Evolutionary conservation across 1,139 yeast species (phyloP), one percentile per base, ranked within the genome.

Genomic region (Blastobotrys apis): DNA sequence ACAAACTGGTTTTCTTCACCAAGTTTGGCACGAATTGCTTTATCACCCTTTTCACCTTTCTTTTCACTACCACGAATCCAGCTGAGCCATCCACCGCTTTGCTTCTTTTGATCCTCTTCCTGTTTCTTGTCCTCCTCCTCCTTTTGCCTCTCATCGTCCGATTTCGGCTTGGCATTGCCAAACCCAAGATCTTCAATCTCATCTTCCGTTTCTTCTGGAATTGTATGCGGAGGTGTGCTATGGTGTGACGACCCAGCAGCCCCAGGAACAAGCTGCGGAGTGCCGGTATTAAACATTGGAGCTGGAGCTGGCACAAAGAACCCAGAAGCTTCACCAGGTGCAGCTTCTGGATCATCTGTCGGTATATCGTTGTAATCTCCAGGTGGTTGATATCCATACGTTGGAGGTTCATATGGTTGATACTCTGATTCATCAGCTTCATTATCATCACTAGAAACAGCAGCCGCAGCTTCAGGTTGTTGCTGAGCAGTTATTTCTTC

Each of bases 21-120:
- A 51, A 92, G 68, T 57, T 92, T 88, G 27, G 97, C 97, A 54
- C 78, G 77, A 48, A 80, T 74, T 1, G 94, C 85, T 59, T 84
- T 85, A 47, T 78, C 81, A 40, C 80, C 81, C 43, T 78, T 77
- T 37, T 62, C 57, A 34, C 53, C 62, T 43, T 65, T 68, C 77
- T 19, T 19, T 71, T 82, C 82, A 79, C 10, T 80, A 62, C 35
- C 58, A 62, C 49, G 57, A 54, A 33, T 51, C 54, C 44, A 45
- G 43, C 21, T 50, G 49, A 34, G 53, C 59, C 47, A 50, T 23
- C 50, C 52, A 26, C 50, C 46, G 20, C 47, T 42, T 12, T 49
- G 55, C 37, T 41, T 47, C 23, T 47, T 45, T 10, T 43, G 37
- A 23, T 53, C 49, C 19, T 51, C 48, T 29, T 51, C 50, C 32